Evolutionary conservation across 2,329 filamentous ascomycete species (phyloP), one percentile per base, ranked within the genome.

Genomic region (Rhynchosporium secalis): DNA sequence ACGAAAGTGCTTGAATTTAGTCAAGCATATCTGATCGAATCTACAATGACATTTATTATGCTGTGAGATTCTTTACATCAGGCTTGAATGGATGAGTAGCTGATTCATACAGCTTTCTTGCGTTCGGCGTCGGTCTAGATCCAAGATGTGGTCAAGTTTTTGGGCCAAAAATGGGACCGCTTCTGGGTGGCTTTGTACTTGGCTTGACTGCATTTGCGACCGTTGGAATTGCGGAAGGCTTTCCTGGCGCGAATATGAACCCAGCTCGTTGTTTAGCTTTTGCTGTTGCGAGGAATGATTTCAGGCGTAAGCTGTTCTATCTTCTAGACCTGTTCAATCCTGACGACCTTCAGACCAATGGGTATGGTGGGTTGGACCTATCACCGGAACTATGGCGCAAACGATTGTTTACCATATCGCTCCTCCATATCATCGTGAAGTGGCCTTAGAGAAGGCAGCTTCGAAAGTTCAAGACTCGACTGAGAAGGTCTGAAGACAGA

Each of bases 81-180:
- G 10, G 1, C 8, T 13, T 10, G 52, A 10, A 7, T 1, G 12
- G 1, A 2, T 1, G 13, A 28, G 60, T 65, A 47, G 66, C 43
- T 5, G 4, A 28, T 12, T 10, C 1, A 20, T 2, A 10, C 10
- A 73, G 68, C 0, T 79, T 83, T 60, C 72, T 84, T 5, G 77
- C 81, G 0, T 84, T 84, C 65, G 81, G 82, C 0, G 78, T 83
- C 2, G 82, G 79, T 8, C 69, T 85, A 3, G 82, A 84, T 69
- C 82, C 82, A 0, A 70, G 82, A 20, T 81, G 84, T 66, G 75
- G 73, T 0, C 73, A 78, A 36, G 75, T 79, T 1, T 80, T 83
- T 63, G 82, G 82, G 0, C 80, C 80, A 6, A 77, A 80, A 0
- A 69, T 82, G 3, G 77, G 77, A 0, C 81, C 82, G 0, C 78